Evolutionary conservation across 2,329 filamentous ascomycete species (phyloP), one percentile per base, ranked within the genome.

Genomic region (Escovopsis sp.): DNA sequence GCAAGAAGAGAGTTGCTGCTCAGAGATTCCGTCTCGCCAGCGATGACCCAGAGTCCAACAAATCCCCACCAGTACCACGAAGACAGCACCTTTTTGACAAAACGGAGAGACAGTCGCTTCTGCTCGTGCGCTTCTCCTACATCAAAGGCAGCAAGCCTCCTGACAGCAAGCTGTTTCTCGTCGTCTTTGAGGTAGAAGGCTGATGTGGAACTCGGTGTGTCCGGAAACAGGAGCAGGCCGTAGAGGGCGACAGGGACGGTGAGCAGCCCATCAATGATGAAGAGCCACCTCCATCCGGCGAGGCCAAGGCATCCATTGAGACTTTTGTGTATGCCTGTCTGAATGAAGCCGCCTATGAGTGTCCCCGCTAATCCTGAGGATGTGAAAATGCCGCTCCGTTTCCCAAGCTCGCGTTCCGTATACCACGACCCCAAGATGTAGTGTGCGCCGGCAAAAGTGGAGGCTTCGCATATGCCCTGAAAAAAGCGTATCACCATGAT

Each of bases 21-120:
- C 56, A 84, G 85, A 0, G 77, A 81, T 55, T 86, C 81, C 0
- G 77, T 79, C 53, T 84, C 78, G 28, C 80, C 78, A 0, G 79
- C 80, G 35, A 85, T 75, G 48, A 81, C 71, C 78, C 79, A 83
- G 0, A 83, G 69, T 4, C 74, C 53, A 2, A 76, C 69, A 49
- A 83, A 82, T 1, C 75, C 77, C 64, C 76, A 82, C 68, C 73
- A 80, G 51, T 78, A 71, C 70, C 72, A 78, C 0, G 73, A 77
- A 0, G 63, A 61, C 9, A 82, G 64, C 12, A 79, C 69, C 37
- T 66, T 68, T 47, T 68, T 74, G 23, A 69, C 49, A 48, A 82
- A 80, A 2, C 50, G 46, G 43, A 66, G 54, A 26, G 61, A 68
- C 11, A 76, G 54, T 0, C 69, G 69, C 2, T 69, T 63, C 1